Conservation (phyloP, 2,329 filamentous ascomycete species). For the Pseudogymnoascus sp. region DNA sequence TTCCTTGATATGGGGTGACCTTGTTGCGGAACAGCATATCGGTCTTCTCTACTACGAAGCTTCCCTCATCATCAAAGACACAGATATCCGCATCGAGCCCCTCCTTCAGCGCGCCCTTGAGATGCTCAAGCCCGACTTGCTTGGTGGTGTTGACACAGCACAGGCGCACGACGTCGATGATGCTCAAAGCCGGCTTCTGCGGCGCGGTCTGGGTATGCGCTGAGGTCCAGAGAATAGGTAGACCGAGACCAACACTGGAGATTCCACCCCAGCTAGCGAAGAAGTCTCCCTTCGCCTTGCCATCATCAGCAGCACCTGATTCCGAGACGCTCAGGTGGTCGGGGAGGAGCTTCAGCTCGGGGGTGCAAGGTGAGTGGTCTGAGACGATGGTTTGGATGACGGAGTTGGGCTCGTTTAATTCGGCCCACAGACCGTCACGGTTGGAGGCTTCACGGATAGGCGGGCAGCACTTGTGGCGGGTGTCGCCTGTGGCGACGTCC, state of each 20-base stretch:
- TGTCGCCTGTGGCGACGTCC: slow-evolving; percentile 58
- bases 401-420: slow-evolving; percentile 62
- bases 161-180: slow-evolving; percentile 75
- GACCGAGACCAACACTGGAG: slow-evolving; percentile 82
- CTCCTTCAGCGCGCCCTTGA: slow-evolving; percentile 71
- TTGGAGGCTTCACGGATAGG: slow-evolving; percentile 59
- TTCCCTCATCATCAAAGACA: slow-evolving; percentile 78
- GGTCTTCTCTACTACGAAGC: slow-evolving; percentile 63
- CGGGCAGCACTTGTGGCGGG: slow-evolving; percentile 66
- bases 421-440: slow-evolving; percentile 63
- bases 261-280: slow-evolving; percentile 96
- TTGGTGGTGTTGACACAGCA: slow-evolving; percentile 80
- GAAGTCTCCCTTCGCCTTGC: slow-evolving; percentile 65
- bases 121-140: slow-evolving; percentile 75
- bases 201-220: slow-evolving; percentile 29
- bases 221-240: slow-evolving; percentile 70
- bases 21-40: slow-evolving; percentile 65
- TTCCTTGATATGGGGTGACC: slow-evolving; percentile 41
- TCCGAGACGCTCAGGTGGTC: slow-evolving; percentile 34
- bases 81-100: slow-evolving; percentile 88
- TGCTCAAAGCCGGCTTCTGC: slow-evolving; percentile 30
- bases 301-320: slow-evolving; percentile 28
- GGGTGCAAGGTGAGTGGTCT: slow-evolving; percentile 94
- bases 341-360: slow-evolving; percentile 83
- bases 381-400: slow-evolving; percentile 89